A percentile compares a stretch with the other conserved stretches of the same genome.
These are phyloP conservation scores for Chlorella sp. DNA, from an alignment of 139 green algal species.

Conservation along the genomic window DNA sequence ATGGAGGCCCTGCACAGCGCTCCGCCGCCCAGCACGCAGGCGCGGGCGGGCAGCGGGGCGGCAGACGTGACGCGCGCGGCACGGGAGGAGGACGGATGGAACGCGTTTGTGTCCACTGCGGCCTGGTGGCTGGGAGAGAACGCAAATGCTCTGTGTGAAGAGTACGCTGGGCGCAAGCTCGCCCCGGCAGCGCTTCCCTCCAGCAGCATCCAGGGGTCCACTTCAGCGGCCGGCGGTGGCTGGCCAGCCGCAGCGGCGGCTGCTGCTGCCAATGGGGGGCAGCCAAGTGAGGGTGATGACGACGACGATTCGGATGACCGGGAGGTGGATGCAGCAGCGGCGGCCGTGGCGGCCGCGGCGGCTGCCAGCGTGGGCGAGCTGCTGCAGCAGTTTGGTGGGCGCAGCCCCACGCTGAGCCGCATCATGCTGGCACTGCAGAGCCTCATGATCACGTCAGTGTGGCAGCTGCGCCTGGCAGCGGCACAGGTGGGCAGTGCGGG, in stretches of 20 bases:
- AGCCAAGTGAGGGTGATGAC: not conserved
- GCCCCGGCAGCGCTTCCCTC: not conserved
- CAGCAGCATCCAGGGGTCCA: not conserved
- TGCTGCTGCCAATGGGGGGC: not conserved
- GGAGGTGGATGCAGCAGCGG: constrained; percentile 1
- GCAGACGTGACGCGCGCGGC: constrained; percentile 37
- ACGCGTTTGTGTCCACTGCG: constrained; percentile 54
- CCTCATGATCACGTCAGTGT: constrained; percentile 48
- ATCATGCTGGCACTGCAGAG: constrained; percentile 58
- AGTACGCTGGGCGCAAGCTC: constrained; percentile 47
- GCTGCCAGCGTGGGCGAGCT: constrained; percentile 3
- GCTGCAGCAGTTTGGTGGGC: constrained; percentile 39
- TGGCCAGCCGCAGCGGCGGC: not conserved
- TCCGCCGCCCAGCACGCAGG: constrained; percentile 40
- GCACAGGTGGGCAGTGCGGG: constrained; percentile 28
- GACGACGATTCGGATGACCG: not conserved
- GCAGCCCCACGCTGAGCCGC: constrained; percentile 55
- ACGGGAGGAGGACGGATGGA: constrained; percentile 60
- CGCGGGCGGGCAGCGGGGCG: not conserved
- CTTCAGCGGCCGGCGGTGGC: not conserved
- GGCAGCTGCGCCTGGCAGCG: constrained; percentile 47
- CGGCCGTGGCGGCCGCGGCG: not conserved
- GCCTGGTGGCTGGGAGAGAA: constrained; percentile 87
- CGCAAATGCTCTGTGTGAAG: constrained; percentile 67
- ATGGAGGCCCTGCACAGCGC: constrained; percentile 48